A percentile compares a stretch with the other conserved stretches of the same genome.
Evolutionary conservation across 2,329 filamentous ascomycete species (phyloP).

Genomic region (Akanthomyces dipterigenus): DNA sequence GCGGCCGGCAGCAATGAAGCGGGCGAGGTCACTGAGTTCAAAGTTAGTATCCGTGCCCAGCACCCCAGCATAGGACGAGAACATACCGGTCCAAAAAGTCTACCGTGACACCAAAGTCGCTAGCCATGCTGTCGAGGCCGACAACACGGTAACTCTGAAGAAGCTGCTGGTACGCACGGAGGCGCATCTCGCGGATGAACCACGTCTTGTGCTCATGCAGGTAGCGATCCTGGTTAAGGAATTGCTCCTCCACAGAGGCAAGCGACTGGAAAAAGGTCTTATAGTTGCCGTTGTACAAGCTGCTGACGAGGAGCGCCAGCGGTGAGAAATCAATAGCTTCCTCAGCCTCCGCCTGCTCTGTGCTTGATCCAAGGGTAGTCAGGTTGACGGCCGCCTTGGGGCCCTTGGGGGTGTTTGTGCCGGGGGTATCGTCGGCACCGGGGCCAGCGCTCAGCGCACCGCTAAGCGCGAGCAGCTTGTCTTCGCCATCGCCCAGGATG

Average conservation of each 20-base stretch:
- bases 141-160: conserved; percentile 96
- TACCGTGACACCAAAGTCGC: conserved; percentile 92
- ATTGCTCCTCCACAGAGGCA: conserved; percentile 84
- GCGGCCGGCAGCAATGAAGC: conserved; percentile 90
- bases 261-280: conserved; percentile 88
- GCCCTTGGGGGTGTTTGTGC: conserved; percentile 47
- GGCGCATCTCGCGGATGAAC: conserved; percentile 97
- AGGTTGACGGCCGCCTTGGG: conserved; percentile 73
- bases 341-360: conserved; percentile 71
- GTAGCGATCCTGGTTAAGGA: conserved; percentile 90
- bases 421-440: conserved; percentile 71
- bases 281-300: conserved; percentile 90
- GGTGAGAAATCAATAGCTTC: conserved; percentile 81
- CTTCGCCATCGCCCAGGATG: conserved; percentile 82
- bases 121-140: conserved; percentile 94
- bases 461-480: conserved; percentile 75
- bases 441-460: conserved; percentile 77
- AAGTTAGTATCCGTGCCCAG: not conserved
- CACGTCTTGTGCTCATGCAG: conserved; percentile 92
- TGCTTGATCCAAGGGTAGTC: conserved; percentile 68
- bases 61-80: not conserved
- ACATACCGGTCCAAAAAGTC: conserved; percentile 90
- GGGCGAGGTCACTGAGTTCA: conserved; percentile 71
- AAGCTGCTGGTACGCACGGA: conserved; percentile 92
- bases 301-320: conserved; percentile 80